These are phyloP conservation scores for Kwoniella sp. DNA, from an alignment of 768 basidiomycete species.

Conservation along the genomic window DNA sequence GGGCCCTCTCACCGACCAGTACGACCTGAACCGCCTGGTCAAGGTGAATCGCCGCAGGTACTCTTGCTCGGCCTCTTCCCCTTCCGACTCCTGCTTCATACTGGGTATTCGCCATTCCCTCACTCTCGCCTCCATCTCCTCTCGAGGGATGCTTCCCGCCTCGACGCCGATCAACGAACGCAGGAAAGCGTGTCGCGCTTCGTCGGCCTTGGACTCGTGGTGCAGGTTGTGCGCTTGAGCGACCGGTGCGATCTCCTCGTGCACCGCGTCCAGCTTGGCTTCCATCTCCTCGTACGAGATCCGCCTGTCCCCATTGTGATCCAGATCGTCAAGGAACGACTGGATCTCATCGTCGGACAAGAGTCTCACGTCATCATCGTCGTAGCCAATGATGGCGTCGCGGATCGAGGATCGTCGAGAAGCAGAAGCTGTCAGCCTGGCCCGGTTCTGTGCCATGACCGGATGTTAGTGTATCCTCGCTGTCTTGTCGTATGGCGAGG, in stretches of 20 bases:
- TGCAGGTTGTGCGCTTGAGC: conserved; percentile 16
- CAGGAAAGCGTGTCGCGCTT: conserved; percentile 18
- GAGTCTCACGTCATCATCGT: not conserved
- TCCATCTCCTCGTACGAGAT: conserved; percentile 24
- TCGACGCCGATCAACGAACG: conserved; percentile 14
- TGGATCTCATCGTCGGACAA: conserved; percentile 26
- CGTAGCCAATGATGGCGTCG: no score
- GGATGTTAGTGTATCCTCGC: no score
- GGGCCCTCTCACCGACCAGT: conserved; percentile 24
- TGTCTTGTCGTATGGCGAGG: no score
- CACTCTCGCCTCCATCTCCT: conserved; percentile 8
- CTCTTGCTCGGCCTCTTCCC: conserved; percentile 16
- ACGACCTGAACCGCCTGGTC: conserved; percentile 15
- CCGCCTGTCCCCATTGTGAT: conserved; percentile 22
- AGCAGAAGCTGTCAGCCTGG: no score
- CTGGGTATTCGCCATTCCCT: conserved; percentile 21
- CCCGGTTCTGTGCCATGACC: no score
- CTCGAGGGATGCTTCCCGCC: conserved; percentile 8
- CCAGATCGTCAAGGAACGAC: conserved; percentile 24
- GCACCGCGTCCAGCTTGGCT: conserved; percentile 16
- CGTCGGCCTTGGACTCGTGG: conserved; percentile 14
- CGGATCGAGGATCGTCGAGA: no score
- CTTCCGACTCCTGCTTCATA: conserved; percentile 20
- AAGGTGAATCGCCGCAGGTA: conserved; percentile 11
- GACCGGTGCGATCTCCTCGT: conserved; percentile 19